Evolutionary conservation across 2,329 filamentous ascomycete genomes (phyloP).

Genomic region (Aspergillus thermomutatus): DNA sequence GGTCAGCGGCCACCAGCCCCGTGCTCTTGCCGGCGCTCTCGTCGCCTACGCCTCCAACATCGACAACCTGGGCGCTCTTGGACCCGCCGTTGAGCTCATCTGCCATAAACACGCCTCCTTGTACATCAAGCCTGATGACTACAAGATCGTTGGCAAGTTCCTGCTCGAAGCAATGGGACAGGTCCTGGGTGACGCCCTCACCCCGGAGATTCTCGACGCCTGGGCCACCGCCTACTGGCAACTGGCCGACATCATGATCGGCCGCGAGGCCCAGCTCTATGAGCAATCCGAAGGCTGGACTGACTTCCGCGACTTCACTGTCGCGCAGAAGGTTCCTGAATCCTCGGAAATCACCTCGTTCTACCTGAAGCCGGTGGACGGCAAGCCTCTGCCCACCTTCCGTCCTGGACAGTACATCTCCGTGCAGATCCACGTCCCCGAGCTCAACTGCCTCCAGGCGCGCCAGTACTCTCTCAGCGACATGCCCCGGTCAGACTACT

Average conservation of each 20-base stretch:
- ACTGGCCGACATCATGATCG: slow-evolving; percentile 66
- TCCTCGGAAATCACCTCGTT: slow-evolving; percentile 66
- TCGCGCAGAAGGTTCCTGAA: slow-evolving; percentile 61
- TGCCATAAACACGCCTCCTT: slow-evolving; percentile 71
- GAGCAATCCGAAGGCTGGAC: slow-evolving; percentile 49
- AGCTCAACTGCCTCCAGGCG: slow-evolving; percentile 59
- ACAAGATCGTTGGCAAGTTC: slow-evolving; percentile 64
- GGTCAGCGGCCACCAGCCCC: slow-evolving; percentile 61
- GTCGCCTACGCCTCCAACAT: slow-evolving; percentile 69
- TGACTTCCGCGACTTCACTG: slow-evolving; percentile 62
- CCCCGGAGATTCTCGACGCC: slow-evolving; percentile 58
- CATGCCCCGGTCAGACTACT: slow-evolving; percentile 56
- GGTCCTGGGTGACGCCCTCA: slow-evolving; percentile 65
- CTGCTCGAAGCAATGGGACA: slow-evolving; percentile 63
- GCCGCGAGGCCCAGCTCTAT: slow-evolving; percentile 61
- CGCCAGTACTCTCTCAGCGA: slow-evolving; percentile 72
- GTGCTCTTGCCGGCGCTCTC: slow-evolving; percentile 65
- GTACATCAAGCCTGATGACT: slow-evolving; percentile 64
- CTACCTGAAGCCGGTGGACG: slow-evolving; percentile 63
- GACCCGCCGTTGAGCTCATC: slow-evolving; percentile 60
- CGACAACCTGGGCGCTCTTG: slow-evolving; percentile 60
- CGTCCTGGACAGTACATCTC: slow-evolving; percentile 72
- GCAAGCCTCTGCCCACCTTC: slow-evolving; percentile 58
- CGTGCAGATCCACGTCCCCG: slow-evolving; percentile 56
- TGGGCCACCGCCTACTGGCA: slow-evolving; percentile 70